Conservation (phyloP, 2,329 filamentous ascomycete genomes). For the Alternaria sp. region DNA sequence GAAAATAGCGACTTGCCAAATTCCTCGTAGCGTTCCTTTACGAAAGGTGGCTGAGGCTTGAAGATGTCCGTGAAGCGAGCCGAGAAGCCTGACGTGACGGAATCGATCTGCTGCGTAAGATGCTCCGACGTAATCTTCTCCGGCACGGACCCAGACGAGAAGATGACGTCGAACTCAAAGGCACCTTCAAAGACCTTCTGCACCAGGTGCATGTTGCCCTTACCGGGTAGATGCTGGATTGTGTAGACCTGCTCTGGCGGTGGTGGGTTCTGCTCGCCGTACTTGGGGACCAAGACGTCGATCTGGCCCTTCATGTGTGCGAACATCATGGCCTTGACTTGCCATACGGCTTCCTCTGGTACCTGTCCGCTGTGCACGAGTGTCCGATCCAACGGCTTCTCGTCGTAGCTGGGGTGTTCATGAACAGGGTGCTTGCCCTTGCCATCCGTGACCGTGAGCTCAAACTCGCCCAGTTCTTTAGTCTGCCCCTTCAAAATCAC, state of each 20-base stretch:
- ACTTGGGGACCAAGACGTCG: constrained; percentile 66
- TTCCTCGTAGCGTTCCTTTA: constrained; percentile 72
- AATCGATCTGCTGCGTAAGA: constrained; percentile 73
- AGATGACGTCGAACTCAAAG: constrained; percentile 93
- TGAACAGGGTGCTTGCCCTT: constrained; percentile 66
- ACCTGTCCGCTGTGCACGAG: constrained; percentile 75
- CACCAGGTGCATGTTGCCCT: constrained; percentile 84
- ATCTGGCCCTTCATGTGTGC: constrained; percentile 69
- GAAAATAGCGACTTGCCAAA: constrained; percentile 94
- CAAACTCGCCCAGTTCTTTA: constrained; percentile 78
- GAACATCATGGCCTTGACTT: constrained; percentile 75
- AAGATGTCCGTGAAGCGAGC: constrained; percentile 78
- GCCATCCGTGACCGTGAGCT: constrained; percentile 78
- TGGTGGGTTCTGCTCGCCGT: constrained; percentile 69
- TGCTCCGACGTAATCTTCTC: constrained; percentile 65
- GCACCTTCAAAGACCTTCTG: constrained; percentile 90
- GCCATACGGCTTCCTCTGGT: constrained; percentile 78
- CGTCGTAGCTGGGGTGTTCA: constrained; percentile 69
- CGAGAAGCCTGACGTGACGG: constrained; percentile 72
- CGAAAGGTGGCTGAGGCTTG: constrained; percentile 78
- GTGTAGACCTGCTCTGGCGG: constrained; percentile 88
- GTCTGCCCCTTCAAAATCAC: constrained; percentile 77
- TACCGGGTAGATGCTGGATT: constrained; percentile 71
- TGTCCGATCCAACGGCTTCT: constrained; percentile 78
- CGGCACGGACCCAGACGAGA: constrained; percentile 76